Evolutionary conservation across 345 rosid species (phyloP), one percentile per base, ranked within the genome.

Genomic region (Eucalyptus pumila): DNA sequence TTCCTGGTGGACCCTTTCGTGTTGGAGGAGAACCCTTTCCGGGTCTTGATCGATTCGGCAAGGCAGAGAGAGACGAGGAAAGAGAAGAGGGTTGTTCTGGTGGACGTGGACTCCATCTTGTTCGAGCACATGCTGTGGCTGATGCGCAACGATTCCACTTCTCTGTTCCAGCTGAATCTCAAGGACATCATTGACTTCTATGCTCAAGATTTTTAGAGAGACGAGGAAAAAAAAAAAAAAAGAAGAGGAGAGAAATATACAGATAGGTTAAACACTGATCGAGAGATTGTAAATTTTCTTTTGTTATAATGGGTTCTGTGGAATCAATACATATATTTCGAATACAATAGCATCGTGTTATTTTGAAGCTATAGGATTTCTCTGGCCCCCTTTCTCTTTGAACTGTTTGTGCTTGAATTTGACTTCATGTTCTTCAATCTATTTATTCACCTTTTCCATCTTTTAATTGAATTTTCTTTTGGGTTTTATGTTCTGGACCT

Each of bases 101-200:
- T 96, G 80, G 94, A 94, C 69, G 93, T 96, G 40, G 99, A 97
- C 90, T 92, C 97, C 5, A 95, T 97, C 87, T 90, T 97, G 93
- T 97, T 96, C 87, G 99, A 97, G 93, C 99, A 97, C 86, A 95
- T 96, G 97, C 13, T 96, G 89, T 97, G 97, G 98, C 92, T 97
- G 90, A 90, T 96, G 95, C 88, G 92, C 9, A 95, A 96, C 87
- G 99, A 96, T 90, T 92, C 86, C 48, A 92, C 95, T 81, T 94
- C 96, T 89, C 89, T 96, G 87, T 96, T 91, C 88, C 90, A 94
- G 93, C 96, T 97, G 58, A 94, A 97, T 91, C 93, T 96, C 49
- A 83, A 92, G 88, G 98, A 96, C 94, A 94, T 97, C 65, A 94
- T 95, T 62, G 96, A 97, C 44, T 97, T 97, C 88, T 97, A 96